Conservation (phyloP, 345 rosid genomes). For the Gossypium herbaceum region DNA sequence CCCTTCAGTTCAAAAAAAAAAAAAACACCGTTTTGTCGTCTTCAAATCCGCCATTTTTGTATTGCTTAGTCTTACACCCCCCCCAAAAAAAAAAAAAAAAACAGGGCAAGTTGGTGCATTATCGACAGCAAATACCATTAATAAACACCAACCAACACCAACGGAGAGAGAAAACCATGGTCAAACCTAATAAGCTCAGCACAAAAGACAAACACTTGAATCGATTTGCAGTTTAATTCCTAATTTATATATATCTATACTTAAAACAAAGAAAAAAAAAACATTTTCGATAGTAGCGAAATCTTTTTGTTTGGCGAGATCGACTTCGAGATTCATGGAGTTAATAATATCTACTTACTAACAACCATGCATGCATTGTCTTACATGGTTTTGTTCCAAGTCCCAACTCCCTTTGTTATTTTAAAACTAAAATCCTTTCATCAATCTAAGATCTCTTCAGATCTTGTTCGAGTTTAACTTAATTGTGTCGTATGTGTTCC, state of each 20-base stretch:
- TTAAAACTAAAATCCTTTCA: not conserved
- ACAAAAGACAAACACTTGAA: slow-evolving; percentile 4
- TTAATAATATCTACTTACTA: not conserved
- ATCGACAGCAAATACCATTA: not conserved
- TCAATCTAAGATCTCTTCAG: not conserved
- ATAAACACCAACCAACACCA: not conserved
- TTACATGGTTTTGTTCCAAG: not conserved
- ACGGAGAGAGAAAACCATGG: slow-evolving; percentile 1
- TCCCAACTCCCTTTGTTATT: not conserved
- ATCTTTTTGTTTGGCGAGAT: not conserved
- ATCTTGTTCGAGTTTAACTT: not conserved
- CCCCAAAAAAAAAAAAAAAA: not conserved
- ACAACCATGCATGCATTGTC: not conserved
- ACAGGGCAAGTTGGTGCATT: not conserved
- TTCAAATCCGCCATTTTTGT: not conserved
- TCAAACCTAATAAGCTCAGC: slow-evolving; percentile 5
- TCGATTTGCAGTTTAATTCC: not conserved
- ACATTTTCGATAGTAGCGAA: not conserved
- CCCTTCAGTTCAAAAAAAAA: not conserved
- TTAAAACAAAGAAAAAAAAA: not conserved
- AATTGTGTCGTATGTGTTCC: not conserved
- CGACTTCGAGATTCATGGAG: slow-evolving; percentile 8
- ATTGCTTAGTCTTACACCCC: not conserved
- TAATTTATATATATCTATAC: not conserved
- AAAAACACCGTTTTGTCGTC: not conserved